Evolutionary conservation across 345 rosid species (phyloP).

Genomic region (Eucalyptus rudis): DNA sequence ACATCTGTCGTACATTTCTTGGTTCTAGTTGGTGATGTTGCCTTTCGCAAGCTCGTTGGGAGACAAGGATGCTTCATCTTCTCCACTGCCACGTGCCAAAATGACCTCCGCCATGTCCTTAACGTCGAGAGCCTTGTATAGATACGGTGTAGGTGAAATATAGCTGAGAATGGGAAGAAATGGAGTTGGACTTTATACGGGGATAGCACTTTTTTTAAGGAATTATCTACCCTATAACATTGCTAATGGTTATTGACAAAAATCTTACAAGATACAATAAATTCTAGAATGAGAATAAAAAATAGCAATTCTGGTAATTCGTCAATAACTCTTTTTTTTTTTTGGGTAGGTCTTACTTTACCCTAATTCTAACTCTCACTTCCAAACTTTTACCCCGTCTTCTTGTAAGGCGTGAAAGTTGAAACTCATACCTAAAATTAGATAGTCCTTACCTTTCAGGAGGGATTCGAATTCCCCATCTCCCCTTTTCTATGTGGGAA

Average conservation of each 20-base stretch:
- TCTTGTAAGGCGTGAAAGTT: no score
- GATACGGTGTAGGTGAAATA: neutral
- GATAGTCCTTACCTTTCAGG: no score
- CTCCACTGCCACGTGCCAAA: neutral
- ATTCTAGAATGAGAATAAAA: no score
- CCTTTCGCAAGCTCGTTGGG: neutral
- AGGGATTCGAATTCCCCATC: no score
- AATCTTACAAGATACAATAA: no score
- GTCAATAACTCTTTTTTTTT: no score
- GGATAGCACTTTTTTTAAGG: neutral
- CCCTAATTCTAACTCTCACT: no score
- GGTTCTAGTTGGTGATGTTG: neutral
- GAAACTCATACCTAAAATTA: no score
- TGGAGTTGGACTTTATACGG: neutral
- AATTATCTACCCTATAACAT: neutral
- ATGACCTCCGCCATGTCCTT: neutral
- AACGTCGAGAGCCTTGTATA: neutral
- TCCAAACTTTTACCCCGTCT: rapidly evolving
- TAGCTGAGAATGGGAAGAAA: neutral
- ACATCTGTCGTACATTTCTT: neutral
- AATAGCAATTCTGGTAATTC: neutral
- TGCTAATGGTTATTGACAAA: neutral
- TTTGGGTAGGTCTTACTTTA: rapidly evolving
- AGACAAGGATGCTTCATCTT: constrained; percentile 18
- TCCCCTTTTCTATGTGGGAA: no score